These are phyloP conservation scores for Russula sp. DNA, from an alignment of 768 basidiomycete species.

Conservation along the genomic window DNA sequence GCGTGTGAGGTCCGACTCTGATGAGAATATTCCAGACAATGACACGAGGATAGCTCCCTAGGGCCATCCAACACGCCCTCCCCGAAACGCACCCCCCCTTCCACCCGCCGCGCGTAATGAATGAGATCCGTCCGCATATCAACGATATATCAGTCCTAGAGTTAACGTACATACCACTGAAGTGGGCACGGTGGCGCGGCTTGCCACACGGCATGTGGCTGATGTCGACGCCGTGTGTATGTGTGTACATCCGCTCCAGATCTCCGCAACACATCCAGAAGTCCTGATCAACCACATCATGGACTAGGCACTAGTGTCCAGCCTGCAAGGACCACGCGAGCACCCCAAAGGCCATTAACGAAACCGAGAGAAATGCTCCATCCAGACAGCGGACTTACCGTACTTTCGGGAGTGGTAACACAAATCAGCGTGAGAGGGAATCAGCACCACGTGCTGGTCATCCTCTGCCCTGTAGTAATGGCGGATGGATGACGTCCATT, in stretches of 20 bases:
- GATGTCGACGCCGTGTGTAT: not conserved
- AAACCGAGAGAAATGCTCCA: no score
- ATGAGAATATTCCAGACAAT: not conserved
- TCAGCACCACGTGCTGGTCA: no score
- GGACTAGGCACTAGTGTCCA: not conserved
- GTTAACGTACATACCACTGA: not conserved
- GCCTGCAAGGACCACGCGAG: no score
- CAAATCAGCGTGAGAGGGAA: no score
- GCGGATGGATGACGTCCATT: no score
- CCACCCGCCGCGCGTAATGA: not conserved
- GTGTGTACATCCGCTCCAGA: not conserved
- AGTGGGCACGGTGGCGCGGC: not conserved
- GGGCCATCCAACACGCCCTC: not conserved
- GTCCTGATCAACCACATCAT: not conserved
- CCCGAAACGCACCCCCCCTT: not conserved
- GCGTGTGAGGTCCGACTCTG: not conserved
- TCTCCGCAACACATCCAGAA: not conserved
- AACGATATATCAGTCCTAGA: not conserved
- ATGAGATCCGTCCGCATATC: not conserved
- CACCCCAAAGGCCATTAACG: no score
- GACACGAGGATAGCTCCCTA: not conserved
- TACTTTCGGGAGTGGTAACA: no score
- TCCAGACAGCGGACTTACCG: no score
- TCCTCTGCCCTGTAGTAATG: no score
- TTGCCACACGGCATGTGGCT: not conserved